A percentile compares a stretch with the other conserved stretches of the same genome.
phyloP scores from a whole-genome alignment of 164 flowering plant genomes.

The Vitis cinerea region DNA sequence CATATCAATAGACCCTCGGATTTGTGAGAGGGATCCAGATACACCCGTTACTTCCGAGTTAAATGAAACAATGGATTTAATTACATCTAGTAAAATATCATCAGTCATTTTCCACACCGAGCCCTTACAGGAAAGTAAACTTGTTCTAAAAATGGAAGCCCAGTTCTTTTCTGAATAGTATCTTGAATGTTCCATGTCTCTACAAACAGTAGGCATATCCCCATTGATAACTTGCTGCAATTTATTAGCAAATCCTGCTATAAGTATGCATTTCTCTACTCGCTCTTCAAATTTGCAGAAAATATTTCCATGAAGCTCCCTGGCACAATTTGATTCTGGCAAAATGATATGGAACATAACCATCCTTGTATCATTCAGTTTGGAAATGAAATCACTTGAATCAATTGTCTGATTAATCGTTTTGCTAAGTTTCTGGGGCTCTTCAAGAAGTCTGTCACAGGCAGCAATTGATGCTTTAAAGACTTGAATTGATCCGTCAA shows the following conservation, averaged over 20 bases:
- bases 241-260: conserved; percentile 62
- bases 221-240: conserved; percentile 34
- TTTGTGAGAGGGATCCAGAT: conserved; percentile 81
- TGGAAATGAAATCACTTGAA: too few relatives aligned
- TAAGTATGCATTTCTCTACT: conserved; percentile 73
- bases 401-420: too few relatives aligned
- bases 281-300: conserved; percentile 72
- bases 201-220: conserved; percentile 21
- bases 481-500: too few relatives aligned
- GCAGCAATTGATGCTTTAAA: too few relatives aligned
- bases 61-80: conserved; percentile 58
- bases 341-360: too few relatives aligned
- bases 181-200: conserved; percentile 19
- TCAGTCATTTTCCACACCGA: conserved; percentile 66
- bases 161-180: conserved; percentile 40
- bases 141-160: conserved; percentile 60
- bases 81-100: conserved; percentile 64
- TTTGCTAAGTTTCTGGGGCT: too few relatives aligned
- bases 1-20: conserved; percentile 79
- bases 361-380: too few relatives aligned
- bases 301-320: conserved; percentile 24
- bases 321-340: too few relatives aligned
- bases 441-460: too few relatives aligned
- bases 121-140: conserved; percentile 53
- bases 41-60: conserved; percentile 85